Base-by-base conservation (phyloP, 1,284 basidiomycete species). In the Xanthoconium separans region DNA sequence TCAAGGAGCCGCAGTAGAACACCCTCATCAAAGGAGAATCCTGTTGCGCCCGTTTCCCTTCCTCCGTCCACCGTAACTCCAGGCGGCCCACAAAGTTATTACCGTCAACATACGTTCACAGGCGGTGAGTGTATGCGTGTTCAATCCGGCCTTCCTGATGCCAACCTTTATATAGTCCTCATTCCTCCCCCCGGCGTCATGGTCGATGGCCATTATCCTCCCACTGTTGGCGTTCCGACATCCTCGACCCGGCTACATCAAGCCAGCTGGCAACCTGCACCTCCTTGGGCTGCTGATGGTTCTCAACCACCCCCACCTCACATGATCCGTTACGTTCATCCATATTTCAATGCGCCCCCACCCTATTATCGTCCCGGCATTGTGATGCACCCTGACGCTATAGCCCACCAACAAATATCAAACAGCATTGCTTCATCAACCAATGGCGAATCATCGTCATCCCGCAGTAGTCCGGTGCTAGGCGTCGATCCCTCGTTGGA, bases 31-130 rank as follows among this genome's bases (percentile, higher is more conserved):
- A 78, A 77, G 56, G 74, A 76, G 41, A 69, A 70, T 40, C 63
- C 65, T 16, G 59, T 60, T 15, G 57, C 49, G 18, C 59, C 66
- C 20, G 51, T 65, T 53, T 53, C 70, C 55, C 60, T 66, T 34
- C 65, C 71, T 52, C 68, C 71, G 55, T 57, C 70, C 37, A 61
- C 66, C 27, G 63, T 64, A 8, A 61, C 64, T 22, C 65, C 73
- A 24, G 63, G 69, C 5, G 76, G 75, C 16, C 71, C 77, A 30
- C 78, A 80, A 24, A 82, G 77, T 55, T 85, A 87, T 66, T 87
- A 87, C 61, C 80, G 83, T 36, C 79, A 79, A 58, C 83, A 87
- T 60, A 84, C 81, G 58, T 72, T 72, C 40, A 50, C 72, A 55
- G 72, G 76, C 65, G 61, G 62, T 65, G 49, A 51, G 56, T 50